phyloP scores from a whole-genome alignment of 2,329 filamentous ascomycete species.

The Didymella lethalis region DNA sequence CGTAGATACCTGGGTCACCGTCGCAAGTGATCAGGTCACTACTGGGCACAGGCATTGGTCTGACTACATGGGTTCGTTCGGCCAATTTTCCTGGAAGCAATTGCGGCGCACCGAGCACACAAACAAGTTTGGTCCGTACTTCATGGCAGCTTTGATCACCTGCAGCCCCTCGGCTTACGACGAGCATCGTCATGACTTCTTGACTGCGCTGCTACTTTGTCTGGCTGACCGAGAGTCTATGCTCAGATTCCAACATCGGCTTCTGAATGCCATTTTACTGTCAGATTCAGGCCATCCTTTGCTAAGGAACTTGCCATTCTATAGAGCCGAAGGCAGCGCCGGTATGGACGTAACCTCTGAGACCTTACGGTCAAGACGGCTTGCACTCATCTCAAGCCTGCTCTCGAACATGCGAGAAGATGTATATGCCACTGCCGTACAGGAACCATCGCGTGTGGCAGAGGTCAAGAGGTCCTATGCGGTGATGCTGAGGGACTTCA shows the following conservation, averaged over 20 bases:
- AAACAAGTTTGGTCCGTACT: conserved; percentile 56
- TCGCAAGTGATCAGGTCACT: conserved; percentile 59
- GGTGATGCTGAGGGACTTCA: conserved; percentile 62
- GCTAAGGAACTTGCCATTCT: conserved; percentile 66
- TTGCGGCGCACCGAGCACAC: conserved; percentile 57
- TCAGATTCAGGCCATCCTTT: conserved; percentile 56
- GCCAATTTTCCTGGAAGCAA: conserved; percentile 59
- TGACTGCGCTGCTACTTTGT: conserved; percentile 63
- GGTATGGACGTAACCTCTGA: conserved; percentile 58
- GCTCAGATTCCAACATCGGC: conserved; percentile 67
- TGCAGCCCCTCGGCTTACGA: conserved; percentile 52
- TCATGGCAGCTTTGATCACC: conserved; percentile 52
- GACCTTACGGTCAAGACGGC: conserved; percentile 63
- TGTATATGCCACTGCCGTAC: conserved; percentile 46
- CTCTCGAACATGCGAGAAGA: conserved; percentile 67
- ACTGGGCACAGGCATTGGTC: conserved; percentile 60
- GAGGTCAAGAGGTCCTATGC: conserved; percentile 58
- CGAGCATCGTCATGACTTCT: conserved; percentile 58
- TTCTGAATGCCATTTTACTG: conserved; percentile 64
- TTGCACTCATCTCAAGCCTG: conserved; percentile 63
- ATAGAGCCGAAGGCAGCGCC: conserved; percentile 46
- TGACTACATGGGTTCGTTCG: conserved; percentile 64
- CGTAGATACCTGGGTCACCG: conserved; percentile 63
- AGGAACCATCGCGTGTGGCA: conserved; percentile 42
- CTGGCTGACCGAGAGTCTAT: conserved; percentile 67